Conservation (phyloP, 345 rosid species). For the Lepidium sativum region DNA sequence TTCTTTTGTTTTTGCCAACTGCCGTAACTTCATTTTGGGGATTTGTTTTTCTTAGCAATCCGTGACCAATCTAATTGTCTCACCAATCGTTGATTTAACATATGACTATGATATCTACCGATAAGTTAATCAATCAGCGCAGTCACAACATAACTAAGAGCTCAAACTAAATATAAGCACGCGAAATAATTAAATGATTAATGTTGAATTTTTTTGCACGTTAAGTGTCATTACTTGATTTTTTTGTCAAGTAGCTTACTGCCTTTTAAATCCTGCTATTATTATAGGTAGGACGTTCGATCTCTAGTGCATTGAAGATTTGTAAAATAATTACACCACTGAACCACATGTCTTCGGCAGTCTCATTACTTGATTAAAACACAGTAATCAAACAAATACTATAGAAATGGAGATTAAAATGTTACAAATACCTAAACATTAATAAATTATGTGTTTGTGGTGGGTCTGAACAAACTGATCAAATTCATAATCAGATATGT, state of each 20-base stretch:
- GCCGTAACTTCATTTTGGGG: neutral
- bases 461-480: too few species aligned
- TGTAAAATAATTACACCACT: too few species aligned
- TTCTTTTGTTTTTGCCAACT: neutral
- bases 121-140: neutral
- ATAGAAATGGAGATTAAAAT: neutral
- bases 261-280: too few species aligned
- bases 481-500: too few species aligned
- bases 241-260: too few species aligned
- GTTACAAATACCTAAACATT: neutral
- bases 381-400: too few species aligned
- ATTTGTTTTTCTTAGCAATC: neutral
- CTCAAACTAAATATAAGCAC: neutral
- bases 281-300: too few species aligned
- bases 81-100: neutral
- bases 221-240: neutral
- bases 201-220: neutral
- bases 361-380: neutral
- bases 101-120: neutral
- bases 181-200: constrained; percentile 5
- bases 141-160: neutral
- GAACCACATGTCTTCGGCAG: too few species aligned
- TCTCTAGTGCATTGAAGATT: too few species aligned
- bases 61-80: neutral
- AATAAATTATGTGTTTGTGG: neutral